phyloP scores from a whole-genome alignment of 2,329 filamentous ascomycete genomes.

The Microcyclospora pomicola region DNA sequence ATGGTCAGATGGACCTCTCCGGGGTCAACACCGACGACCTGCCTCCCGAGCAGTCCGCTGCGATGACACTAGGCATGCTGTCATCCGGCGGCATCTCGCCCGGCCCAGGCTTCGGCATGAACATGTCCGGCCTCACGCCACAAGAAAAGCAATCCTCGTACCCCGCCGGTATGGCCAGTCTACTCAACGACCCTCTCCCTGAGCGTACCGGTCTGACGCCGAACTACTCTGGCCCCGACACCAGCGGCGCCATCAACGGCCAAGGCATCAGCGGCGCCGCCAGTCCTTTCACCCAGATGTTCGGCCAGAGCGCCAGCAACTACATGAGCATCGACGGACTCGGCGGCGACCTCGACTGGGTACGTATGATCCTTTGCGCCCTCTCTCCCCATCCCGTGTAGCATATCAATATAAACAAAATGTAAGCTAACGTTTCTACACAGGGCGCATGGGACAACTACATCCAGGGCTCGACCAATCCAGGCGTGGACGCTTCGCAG shows the following conservation, averaged over 20 bases:
- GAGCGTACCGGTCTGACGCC: slow-evolving; percentile 21
- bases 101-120: slow-evolving; percentile 10
- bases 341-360: slow-evolving; percentile 37
- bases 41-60: slow-evolving; percentile 47
- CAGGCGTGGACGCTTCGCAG: slow-evolving; percentile 25
- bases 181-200: slow-evolving; percentile 21
- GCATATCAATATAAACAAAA: neutral
- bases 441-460: slow-evolving; percentile 58
- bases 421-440: slow-evolving; percentile 1
- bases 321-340: slow-evolving; percentile 43
- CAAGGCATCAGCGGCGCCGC: slow-evolving; percentile 18
- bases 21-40: slow-evolving; percentile 40
- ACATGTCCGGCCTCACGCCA: slow-evolving; percentile 11
- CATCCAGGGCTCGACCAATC: slow-evolving; percentile 42
- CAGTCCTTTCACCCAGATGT: slow-evolving; percentile 23
- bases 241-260: slow-evolving; percentile 9
- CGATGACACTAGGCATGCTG: slow-evolving; percentile 57
- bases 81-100: slow-evolving; percentile 48
- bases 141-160: slow-evolving; percentile 9
- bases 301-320: slow-evolving; percentile 18
- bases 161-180: slow-evolving; percentile 21
- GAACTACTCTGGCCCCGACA: slow-evolving; percentile 22
- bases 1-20: slow-evolving; percentile 10
- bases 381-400: slow-evolving; percentile 11
- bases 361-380: slow-evolving; percentile 26